Percentiles rank a stretch among this genome's conserved stretches.
Evolutionary conservation across 2,329 filamentous ascomycete genomes (phyloP).

Genomic region (Pseudogymnoascus sp.): DNA sequence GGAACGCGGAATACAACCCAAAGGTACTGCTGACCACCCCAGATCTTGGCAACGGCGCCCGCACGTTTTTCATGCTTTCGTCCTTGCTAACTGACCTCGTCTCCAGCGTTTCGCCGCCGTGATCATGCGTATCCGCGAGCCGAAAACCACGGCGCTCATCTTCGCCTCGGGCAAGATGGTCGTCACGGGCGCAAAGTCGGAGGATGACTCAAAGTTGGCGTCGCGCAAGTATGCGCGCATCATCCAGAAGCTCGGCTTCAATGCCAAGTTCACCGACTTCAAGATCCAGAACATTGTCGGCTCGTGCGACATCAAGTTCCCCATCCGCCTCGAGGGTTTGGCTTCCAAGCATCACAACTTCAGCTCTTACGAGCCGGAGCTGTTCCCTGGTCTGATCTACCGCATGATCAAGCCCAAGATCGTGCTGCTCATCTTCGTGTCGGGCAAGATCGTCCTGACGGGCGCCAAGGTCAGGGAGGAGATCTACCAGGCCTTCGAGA

Average conservation of each 20-base stretch:
- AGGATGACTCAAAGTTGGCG: conserved; percentile 95
- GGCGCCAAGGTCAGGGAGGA: conserved; percentile 97
- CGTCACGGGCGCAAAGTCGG: conserved; percentile 93
- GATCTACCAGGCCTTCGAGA: conserved; percentile 93
- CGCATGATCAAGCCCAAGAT: conserved; percentile 99
- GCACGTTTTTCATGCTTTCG: conserved; percentile 33
- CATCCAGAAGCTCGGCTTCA: conserved; percentile 99
- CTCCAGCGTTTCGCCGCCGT: conserved; percentile 91
- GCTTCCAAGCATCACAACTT: conserved; percentile 98
- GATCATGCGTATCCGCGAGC: conserved; percentile 99
- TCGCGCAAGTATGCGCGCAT: conserved; percentile 97
- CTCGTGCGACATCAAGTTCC: conserved; percentile 98
- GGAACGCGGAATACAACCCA: conserved; percentile 97
- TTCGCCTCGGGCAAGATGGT: conserved; percentile 99
- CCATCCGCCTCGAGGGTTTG: conserved; percentile 90
- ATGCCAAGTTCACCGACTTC: conserved; percentile 98
- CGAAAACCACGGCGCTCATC: conserved; percentile 96
- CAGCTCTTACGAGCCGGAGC: conserved; percentile 95
- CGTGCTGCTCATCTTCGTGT: conserved; percentile 94
- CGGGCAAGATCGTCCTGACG: conserved; percentile 94
- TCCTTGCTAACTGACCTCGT: conserved; percentile 28
- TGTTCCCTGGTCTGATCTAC: conserved; percentile 99
- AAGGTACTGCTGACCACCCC: conserved; percentile 57
- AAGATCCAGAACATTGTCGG: conserved; percentile 99
- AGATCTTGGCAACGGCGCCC: conserved; percentile 30